These are phyloP conservation scores for Albifimbria verrucaria DNA, from an alignment of 2,329 filamentous ascomycete species.

Conservation along the genomic window DNA sequence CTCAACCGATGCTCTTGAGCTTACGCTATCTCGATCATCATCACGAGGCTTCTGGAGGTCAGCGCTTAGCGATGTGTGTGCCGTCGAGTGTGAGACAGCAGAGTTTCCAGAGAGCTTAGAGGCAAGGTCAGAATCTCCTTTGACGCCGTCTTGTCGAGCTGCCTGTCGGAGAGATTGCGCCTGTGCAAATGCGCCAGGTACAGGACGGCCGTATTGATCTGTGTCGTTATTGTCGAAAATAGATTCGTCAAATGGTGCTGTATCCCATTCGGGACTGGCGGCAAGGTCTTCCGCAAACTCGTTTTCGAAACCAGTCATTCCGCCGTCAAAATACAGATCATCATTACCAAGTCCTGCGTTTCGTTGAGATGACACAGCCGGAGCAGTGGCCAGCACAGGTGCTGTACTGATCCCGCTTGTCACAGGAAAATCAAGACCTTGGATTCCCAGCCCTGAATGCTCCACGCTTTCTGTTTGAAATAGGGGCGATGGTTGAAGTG, in stretches of 20 bases:
- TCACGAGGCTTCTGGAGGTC: constrained; percentile 12
- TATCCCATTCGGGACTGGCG: constrained; percentile 41
- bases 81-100: constrained; percentile 44
- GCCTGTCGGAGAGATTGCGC: constrained; percentile 45
- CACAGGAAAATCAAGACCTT: constrained; percentile 25
- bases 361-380: constrained; percentile 3
- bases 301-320: constrained; percentile 46
- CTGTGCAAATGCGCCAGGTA: constrained; percentile 55
- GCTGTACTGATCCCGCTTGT: constrained; percentile 9
- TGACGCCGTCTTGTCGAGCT: constrained; percentile 24
- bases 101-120: constrained; percentile 43
- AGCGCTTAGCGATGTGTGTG: constrained; percentile 47
- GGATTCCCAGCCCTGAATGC: constrained; percentile 41
- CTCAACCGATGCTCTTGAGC: constrained; percentile 7
- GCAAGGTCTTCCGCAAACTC: constrained; percentile 46
- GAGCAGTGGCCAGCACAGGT: not conserved
- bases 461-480: constrained; percentile 10
- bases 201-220: constrained; percentile 57
- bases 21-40: constrained; percentile 4
- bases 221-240: constrained; percentile 69
- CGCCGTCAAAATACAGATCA: constrained; percentile 70
- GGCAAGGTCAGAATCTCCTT: constrained; percentile 44
- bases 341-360: constrained; percentile 39
- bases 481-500: constrained; percentile 1
- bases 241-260: constrained; percentile 65